phyloP scores from a whole-genome alignment of 352 stramenopile species.

The Phytopythium mirpurense region DNA sequence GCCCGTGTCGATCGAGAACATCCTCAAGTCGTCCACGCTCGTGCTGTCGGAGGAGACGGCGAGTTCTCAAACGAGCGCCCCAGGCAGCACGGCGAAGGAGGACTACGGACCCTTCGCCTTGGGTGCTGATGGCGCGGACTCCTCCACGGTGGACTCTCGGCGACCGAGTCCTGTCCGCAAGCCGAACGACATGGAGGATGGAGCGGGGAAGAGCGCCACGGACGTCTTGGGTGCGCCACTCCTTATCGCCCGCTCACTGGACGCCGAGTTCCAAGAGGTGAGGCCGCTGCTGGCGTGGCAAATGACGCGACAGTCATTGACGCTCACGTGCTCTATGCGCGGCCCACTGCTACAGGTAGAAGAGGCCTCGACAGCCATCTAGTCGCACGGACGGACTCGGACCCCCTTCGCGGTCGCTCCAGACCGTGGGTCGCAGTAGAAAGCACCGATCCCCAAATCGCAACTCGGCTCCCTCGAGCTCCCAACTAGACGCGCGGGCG shows the following conservation, averaged over 20 bases:
- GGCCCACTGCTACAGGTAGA: too few relatives aligned
- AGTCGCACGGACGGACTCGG: background rate
- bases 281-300: too few relatives aligned
- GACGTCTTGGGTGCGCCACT: background rate
- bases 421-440: background rate
- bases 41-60: conserved; percentile 11
- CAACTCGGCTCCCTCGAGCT: too few relatives aligned
- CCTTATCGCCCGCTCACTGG: conserved; percentile 1
- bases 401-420: background rate
- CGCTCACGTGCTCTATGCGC: too few relatives aligned
- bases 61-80: conserved; percentile 12
- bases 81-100: conserved; percentile 21
- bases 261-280: conserved; percentile 1
- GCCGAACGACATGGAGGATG: background rate
- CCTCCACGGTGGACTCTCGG: background rate
- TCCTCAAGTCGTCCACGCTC: conserved; percentile 44
- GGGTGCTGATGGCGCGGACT: background rate
- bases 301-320: too few relatives aligned
- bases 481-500: too few relatives aligned
- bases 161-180: conserved; percentile 5
- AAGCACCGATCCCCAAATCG: background rate
- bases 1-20: conserved; percentile 28
- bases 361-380: too few relatives aligned
- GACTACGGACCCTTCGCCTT: too few relatives aligned
- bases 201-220: background rate